phyloP scores from a whole-genome alignment of 768 basidiomycete species.

The Termitomyces sp. region DNA sequence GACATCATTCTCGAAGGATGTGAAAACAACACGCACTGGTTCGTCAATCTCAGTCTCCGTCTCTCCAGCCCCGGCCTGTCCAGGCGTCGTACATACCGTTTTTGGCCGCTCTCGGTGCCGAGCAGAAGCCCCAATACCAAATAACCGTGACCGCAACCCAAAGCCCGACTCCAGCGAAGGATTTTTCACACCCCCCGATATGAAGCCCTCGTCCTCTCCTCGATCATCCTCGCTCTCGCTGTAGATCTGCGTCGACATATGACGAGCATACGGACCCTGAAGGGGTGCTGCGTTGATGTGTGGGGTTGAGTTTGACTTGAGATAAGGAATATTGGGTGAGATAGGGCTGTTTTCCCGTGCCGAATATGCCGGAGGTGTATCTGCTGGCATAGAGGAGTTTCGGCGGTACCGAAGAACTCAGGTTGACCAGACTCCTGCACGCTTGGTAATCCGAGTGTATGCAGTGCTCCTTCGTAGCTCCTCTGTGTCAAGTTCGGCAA shows the following conservation, averaged over 20 bases:
- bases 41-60: slow-evolving; percentile 79
- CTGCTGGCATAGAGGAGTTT: slow-evolving; percentile 18
- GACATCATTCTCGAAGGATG: background rate
- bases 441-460: background rate
- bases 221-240: slow-evolving; percentile 23
- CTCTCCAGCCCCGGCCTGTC: slow-evolving; percentile 59
- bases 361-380: slow-evolving; percentile 19
- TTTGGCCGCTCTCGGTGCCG: slow-evolving; percentile 31
- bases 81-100: slow-evolving; percentile 60
- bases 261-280: slow-evolving; percentile 9
- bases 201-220: slow-evolving; percentile 23
- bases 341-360: slow-evolving; percentile 10
- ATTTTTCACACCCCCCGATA: slow-evolving; percentile 10
- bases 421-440: slow-evolving; percentile 5
- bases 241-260: slow-evolving; percentile 20
- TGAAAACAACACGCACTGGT: slow-evolving; percentile 42
- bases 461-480: background rate
- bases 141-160: slow-evolving; percentile 26
- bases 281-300: slow-evolving; percentile 14
- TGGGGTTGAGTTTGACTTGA: slow-evolving; percentile 20
- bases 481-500: background rate
- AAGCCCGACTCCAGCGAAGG: background rate
- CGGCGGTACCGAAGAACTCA: slow-evolving; percentile 7
- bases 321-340: slow-evolving; percentile 14
- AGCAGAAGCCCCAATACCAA: slow-evolving; percentile 16